Evolutionary conservation across 2,329 filamentous ascomycete species (phyloP), one percentile per base, ranked within the genome.

Genomic region (Acrocalymma vagum): DNA sequence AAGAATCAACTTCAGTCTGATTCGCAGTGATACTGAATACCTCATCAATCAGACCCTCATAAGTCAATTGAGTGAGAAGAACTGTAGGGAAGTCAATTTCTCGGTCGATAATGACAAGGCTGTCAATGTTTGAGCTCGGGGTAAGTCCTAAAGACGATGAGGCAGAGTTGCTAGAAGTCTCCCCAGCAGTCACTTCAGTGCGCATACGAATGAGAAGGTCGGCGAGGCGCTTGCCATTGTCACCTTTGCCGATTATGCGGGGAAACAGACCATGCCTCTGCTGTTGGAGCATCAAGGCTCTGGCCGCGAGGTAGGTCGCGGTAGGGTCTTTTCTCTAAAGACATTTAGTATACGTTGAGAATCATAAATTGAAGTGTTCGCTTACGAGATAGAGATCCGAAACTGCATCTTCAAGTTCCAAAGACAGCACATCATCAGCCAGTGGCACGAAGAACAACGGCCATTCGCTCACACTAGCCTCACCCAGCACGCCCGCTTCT

Each of bases 21-120:
- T 95, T 97, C 63, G 96, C 88, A 52, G 89, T 84, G 47, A 99
- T 95, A 21, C 88, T 86, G 63, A 95, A 95, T 11, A 94, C 81
- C 67, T 99, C 94, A 62, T 99, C 95, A 38, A 99, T 87, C 17
- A 99, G 78, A 3, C 94, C 94, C 72, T 99, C 93, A 62, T 99
- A 99, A 2, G 94, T 99, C 48, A 99, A 76, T 67, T 99, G 94
- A 1, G 93, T 97, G 38, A 99, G 84, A 11, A 99, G 79, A 1
- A 88, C 87, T 1, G 94, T 96, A 11, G 93, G 90, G 60, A 94
- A 91, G 68, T 99, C 94, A 39, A 96, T 87, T 65, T 96, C 92
- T 33, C 94, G 88, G 69, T 99, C 94, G 39, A 99, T 91, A 46
- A 99, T 88, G 59, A 99, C 92, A 45, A 96, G 77, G 62, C 87